These are phyloP conservation scores for Daedalea quercina DNA, from an alignment of 768 basidiomycete species.

Conservation along the genomic window DNA sequence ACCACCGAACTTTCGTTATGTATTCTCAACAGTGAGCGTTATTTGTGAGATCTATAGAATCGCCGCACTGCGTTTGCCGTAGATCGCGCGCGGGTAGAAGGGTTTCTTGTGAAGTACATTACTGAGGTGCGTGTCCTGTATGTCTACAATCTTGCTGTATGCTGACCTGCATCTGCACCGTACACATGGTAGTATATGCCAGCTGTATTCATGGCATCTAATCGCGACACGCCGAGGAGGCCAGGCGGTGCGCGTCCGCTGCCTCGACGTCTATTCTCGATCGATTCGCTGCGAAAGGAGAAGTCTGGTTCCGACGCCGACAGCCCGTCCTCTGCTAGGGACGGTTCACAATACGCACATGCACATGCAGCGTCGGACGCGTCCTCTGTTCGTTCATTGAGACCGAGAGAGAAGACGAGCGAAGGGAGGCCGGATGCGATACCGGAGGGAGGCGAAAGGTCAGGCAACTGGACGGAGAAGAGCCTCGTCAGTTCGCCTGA, in stretches of 20 bases:
- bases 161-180: too few relatives aligned
- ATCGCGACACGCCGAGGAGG: constrained; percentile 10
- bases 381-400: constrained; percentile 6
- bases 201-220: not conserved
- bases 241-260: constrained; percentile 16
- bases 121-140: too few relatives aligned
- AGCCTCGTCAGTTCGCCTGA: constrained; percentile 15
- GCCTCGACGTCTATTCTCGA: constrained; percentile 20
- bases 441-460: constrained; percentile 7
- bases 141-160: too few relatives aligned
- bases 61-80: too few relatives aligned
- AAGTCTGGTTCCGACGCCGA: constrained; percentile 14
- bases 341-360: not conserved
- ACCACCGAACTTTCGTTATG: too few relatives aligned
- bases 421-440: constrained; percentile 8
- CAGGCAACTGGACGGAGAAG: constrained; percentile 17
- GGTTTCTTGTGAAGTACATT: too few relatives aligned
- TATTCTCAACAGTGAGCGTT: too few relatives aligned
- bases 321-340: constrained; percentile 2
- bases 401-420: constrained; percentile 11
- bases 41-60: too few relatives aligned
- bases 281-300: constrained; percentile 18
- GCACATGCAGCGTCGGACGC: constrained; percentile 6
- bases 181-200: not conserved
- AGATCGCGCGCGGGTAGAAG: too few relatives aligned